phyloP scores from a whole-genome alignment of 352 stramenopile species.

The Pythium periplocum region DNA sequence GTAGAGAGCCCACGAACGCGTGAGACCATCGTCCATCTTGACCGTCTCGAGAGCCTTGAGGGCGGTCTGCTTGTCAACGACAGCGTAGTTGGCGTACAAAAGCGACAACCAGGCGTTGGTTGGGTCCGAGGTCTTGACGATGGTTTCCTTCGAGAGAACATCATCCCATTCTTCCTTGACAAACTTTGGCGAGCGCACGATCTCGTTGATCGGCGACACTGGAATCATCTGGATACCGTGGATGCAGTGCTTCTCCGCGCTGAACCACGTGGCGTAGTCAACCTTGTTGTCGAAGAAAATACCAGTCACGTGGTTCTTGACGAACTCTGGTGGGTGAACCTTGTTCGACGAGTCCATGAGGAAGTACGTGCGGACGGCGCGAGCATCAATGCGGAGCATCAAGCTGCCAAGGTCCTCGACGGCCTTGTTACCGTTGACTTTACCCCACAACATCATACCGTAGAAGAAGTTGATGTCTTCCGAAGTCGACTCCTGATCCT shows the following conservation, averaged over 20 bases:
- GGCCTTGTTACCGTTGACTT: constrained; percentile 41
- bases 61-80: constrained; percentile 41
- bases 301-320: constrained; percentile 66
- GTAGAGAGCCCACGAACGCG: constrained; percentile 57
- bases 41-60: constrained; percentile 43
- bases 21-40: constrained; percentile 59
- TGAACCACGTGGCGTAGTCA: constrained; percentile 73
- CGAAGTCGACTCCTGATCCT: constrained; percentile 71
- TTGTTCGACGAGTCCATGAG: constrained; percentile 51
- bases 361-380: constrained; percentile 64
- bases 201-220: constrained; percentile 61
- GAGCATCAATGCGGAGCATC: constrained; percentile 67
- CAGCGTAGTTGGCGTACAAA: constrained; percentile 63
- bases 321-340: constrained; percentile 56
- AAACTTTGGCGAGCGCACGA: constrained; percentile 56
- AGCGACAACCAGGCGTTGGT: constrained; percentile 62
- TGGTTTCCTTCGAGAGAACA: constrained; percentile 57
- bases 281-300: constrained; percentile 83
- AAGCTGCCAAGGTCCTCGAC: constrained; percentile 69
- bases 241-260: constrained; percentile 59
- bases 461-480: constrained; percentile 83
- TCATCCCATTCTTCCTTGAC: constrained; percentile 72
- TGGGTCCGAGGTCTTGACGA: constrained; percentile 29
- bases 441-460: constrained; percentile 72
- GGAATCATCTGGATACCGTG: constrained; percentile 82